Evolutionary conservation across 2,329 filamentous ascomycete genomes (phyloP), one percentile per base, ranked within the genome.

Genomic region (Pseudogymnoascus destructans): DNA sequence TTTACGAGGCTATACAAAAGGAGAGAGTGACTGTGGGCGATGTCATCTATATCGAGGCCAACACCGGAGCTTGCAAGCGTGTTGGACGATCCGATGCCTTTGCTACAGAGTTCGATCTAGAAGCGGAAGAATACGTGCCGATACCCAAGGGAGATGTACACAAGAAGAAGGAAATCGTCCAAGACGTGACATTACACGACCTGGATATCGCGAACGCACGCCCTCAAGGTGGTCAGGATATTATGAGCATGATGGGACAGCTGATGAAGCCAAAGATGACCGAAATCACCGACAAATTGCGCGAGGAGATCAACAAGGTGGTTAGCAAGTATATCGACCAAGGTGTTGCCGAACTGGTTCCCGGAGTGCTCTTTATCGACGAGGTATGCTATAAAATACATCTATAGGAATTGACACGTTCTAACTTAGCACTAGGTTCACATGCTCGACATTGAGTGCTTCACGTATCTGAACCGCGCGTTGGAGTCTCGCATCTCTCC

Each of bases 201-300:
- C 78, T 98, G 59, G 93, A 98, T 69, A 86, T 97, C 62, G 93
- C 93, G 63, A 98, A 98, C 68, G 87, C 93, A 11, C 79, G 92
- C 67, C 93, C 93, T 3, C 90, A 97, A 75, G 93, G 93, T 57
- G 93, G 93, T 46, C 93, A 98, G 77, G 93, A 98, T 72, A 95
- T 98, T 64, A 97, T 98, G 91, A 96, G 91, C 76, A 97, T 98
- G 93, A 97, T 98, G 92, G 93, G 93, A 67, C 93, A 98, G 74
- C 76, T 98, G 69, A 96, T 97, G 90, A 97, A 97, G 80, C 93
- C 93, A 62, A 95, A 95, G 77, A 96, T 96, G 84, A 98, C 93
- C 5, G 93, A 98, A 72, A 97, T 98, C 69, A 98, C 93, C 27
- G 93, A 98, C 74, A 98, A 98, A 77, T 77, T 98, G 68, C 83